Conservation (phyloP, 768 basidiomycete genomes). For the Hygrocybe coccinea region DNA sequence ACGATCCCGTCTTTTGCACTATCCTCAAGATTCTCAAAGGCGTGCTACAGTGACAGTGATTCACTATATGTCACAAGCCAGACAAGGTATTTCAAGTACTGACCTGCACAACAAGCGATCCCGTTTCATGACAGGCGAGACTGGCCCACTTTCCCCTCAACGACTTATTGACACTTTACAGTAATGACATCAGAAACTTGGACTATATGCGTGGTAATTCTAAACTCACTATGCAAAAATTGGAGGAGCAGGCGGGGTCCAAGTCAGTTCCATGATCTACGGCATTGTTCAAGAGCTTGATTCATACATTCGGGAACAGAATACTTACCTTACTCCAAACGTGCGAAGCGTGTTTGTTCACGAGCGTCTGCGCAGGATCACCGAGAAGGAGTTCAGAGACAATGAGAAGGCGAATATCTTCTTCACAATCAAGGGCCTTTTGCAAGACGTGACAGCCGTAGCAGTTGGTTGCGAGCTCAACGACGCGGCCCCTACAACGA, state of each 20-base stretch:
- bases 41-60: constrained; percentile 45
- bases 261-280: constrained; percentile 85
- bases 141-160: constrained; percentile 86
- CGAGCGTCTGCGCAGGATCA: constrained; percentile 79
- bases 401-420: constrained; percentile 76
- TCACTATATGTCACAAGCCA: neutral
- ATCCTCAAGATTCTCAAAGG: constrained; percentile 81
- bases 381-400: constrained; percentile 80
- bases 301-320: neutral
- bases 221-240: constrained; percentile 75
- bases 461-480: constrained; percentile 83
- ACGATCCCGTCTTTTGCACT: constrained; percentile 81
- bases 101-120: constrained; percentile 84
- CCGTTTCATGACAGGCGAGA: constrained; percentile 86
- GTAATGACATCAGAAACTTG: neutral
- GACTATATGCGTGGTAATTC: neutral
- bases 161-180: constrained; percentile 73
- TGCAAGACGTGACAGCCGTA: constrained; percentile 88
- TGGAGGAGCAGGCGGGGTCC: constrained; percentile 82
- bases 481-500: constrained; percentile 61
- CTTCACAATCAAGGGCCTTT: constrained; percentile 87
- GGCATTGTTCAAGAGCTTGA: neutral
- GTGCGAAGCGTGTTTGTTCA: constrained; percentile 88
- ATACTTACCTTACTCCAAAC: constrained; percentile 79
- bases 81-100: constrained; percentile 8